Conservation (phyloP, 345 rosid species). For the Eucalyptus cloeziana region DNA sequence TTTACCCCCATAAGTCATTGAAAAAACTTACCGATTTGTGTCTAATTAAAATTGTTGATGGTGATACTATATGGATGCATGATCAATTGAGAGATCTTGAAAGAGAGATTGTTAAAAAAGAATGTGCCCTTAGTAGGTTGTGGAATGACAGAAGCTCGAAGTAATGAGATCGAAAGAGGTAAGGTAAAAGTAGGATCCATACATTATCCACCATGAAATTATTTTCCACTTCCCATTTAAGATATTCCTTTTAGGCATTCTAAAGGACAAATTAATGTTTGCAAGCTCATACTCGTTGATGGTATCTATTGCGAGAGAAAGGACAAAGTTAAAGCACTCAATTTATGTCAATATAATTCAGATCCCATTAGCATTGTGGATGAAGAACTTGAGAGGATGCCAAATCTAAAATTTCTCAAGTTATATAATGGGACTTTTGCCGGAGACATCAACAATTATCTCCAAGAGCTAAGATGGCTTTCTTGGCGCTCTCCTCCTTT, state of each 20-base stretch:
- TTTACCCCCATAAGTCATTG: not conserved
- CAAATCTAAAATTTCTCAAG: not conserved
- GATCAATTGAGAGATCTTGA: not conserved
- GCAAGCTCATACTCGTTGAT: not conserved
- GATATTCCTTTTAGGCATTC: not conserved
- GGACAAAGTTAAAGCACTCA: not conserved
- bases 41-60: not conserved
- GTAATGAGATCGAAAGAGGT: too few relatives aligned
- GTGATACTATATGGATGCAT: not conserved
- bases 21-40: not conserved
- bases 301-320: not conserved
- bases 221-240: not conserved
- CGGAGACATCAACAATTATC: not conserved
- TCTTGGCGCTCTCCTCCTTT: not conserved
- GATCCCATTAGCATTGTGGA: not conserved
- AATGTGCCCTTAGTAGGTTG: too few relatives aligned
- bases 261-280: not conserved
- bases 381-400: not conserved
- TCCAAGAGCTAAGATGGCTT: not conserved
- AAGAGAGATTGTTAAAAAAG: not conserved
- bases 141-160: too few relatives aligned
- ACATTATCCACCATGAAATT: not conserved
- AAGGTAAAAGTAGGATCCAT: too few relatives aligned
- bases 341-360: accelerated
- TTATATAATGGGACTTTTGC: not conserved